A percentile compares a stretch with the other conserved stretches of the same genome.
Evolutionary conservation across 495 filamentous ascomycete genomes (phyloP).

Genomic region (Penicillium desertorum): DNA sequence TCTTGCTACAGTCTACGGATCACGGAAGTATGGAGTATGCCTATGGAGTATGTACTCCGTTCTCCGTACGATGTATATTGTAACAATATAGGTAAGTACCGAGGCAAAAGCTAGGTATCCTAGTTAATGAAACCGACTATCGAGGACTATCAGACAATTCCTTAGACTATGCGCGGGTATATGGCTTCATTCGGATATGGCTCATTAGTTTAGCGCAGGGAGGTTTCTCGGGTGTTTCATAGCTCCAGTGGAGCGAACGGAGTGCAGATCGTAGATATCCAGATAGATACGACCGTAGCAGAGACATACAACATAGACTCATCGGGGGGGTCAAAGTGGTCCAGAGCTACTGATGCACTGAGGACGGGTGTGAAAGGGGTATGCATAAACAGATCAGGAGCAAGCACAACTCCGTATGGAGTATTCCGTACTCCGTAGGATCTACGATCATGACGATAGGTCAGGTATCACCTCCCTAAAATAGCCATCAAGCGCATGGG

Average conservation of each 20-base stretch:
- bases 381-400: neutral
- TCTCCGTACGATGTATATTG: neutral
- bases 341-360: neutral
- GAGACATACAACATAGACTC: neutral
- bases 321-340: neutral
- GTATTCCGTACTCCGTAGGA: neutral
- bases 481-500: conserved; percentile 11
- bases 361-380: neutral
- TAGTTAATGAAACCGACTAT: conserved; percentile 7
- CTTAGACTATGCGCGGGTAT: conserved; percentile 8
- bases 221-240: conserved; percentile 10
- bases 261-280: conserved; percentile 9
- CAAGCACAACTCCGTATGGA: neutral
- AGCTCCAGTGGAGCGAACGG: conserved; percentile 4
- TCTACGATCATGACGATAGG: conserved; percentile 10
- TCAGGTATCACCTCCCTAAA: conserved; percentile 13
- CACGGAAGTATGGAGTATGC: neutral
- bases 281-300: conserved; percentile 11
- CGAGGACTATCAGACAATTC: neutral
- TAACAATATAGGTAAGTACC: neutral
- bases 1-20: neutral
- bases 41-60: neutral
- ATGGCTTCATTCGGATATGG: conserved; percentile 5
- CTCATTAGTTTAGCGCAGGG: neutral
- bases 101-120: neutral